Evolutionary conservation across 2,329 filamentous ascomycete species (phyloP).

Genomic region (Diaporthe aspalathi): DNA sequence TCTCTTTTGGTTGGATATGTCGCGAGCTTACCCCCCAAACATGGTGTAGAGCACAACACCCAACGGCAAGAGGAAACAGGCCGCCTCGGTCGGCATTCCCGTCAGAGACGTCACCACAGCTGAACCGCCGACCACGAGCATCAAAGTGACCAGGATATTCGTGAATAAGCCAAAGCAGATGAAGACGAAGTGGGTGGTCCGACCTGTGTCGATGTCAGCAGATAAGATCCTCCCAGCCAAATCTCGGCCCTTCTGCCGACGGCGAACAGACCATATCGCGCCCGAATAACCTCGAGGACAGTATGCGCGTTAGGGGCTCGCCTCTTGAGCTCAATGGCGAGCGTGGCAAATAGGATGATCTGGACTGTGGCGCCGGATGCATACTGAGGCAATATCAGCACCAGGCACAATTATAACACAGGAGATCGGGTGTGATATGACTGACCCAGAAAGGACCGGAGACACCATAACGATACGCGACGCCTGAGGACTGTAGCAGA

Average conservation of each 20-base stretch:
- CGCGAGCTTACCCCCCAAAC: conserved; percentile 67
- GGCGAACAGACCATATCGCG: conserved; percentile 75
- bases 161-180: conserved; percentile 86
- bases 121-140: conserved; percentile 85
- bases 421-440: neutral
- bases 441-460: conserved; percentile 64
- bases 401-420: neutral
- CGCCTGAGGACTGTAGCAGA: conserved; percentile 49
- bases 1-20: neutral
- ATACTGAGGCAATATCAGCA: conserved; percentile 50
- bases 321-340: conserved; percentile 90
- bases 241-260: neutral
- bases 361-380: conserved; percentile 82
- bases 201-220: neutral
- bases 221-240: no score
- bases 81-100: conserved; percentile 81
- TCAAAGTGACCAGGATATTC: conserved; percentile 87
- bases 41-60: conserved; percentile 86
- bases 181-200: conserved; percentile 74
- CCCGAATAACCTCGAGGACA: conserved; percentile 85
- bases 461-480: conserved; percentile 73
- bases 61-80: conserved; percentile 84
- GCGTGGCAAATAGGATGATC: conserved; percentile 88
- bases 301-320: conserved; percentile 88
- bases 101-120: conserved; percentile 79